Evolutionary conservation across 1,139 yeast genomes (phyloP).

Genomic region (Suhomyces chickasaworum): DNA sequence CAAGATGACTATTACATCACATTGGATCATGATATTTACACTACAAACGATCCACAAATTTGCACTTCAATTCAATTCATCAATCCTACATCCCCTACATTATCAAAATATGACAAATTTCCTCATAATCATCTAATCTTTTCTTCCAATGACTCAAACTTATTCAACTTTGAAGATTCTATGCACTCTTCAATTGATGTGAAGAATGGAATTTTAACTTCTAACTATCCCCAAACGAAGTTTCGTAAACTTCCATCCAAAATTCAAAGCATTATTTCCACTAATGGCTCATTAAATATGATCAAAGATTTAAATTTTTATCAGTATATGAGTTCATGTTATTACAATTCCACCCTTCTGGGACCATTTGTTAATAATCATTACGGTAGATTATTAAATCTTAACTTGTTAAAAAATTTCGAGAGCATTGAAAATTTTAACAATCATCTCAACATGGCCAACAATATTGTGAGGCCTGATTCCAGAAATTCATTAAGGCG

Average conservation of each 20-base stretch:
- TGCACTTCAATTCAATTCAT: conserved; percentile 19
- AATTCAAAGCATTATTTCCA: conserved; percentile 39
- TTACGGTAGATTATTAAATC: conserved; percentile 37
- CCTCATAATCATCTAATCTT: conserved; percentile 40
- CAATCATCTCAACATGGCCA: conserved; percentile 34
- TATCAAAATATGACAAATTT: conserved; percentile 30
- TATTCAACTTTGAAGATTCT: conserved; percentile 37
- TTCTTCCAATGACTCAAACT: conserved; percentile 43
- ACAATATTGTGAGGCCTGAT: conserved; percentile 32
- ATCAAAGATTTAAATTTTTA: conserved; percentile 40
- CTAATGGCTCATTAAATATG: conserved; percentile 34
- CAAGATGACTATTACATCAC: conserved; percentile 41
- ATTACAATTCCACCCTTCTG: conserved; percentile 38
- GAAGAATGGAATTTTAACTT: conserved; percentile 26
- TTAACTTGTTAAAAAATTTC: conserved; percentile 44
- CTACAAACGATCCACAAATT: conserved; percentile 31
- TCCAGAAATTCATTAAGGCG: conserved; percentile 36
- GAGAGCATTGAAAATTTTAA: conserved; percentile 38
- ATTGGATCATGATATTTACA: conserved; percentile 38
- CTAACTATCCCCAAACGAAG: conserved; percentile 25
- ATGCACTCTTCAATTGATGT: conserved; percentile 34
- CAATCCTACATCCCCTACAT: conserved; percentile 6
- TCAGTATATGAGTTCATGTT: conserved; percentile 47
- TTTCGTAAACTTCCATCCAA: conserved; percentile 38
- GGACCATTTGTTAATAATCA: conserved; percentile 37